phyloP scores from a whole-genome alignment of 441 rosid genomes.

The Eutrema salsugineum region DNA sequence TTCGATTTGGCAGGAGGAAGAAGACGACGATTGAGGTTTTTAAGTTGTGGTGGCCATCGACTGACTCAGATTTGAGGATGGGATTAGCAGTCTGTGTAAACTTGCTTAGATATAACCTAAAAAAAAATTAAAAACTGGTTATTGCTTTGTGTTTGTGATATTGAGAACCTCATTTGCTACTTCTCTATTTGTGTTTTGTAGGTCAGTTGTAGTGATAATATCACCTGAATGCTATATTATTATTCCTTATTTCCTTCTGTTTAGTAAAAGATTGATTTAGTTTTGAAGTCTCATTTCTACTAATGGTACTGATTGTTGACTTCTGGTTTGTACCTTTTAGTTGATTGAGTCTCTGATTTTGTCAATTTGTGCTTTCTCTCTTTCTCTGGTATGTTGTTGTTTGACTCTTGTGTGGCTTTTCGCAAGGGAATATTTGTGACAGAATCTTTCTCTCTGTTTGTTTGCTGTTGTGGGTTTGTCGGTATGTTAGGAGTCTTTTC shows the following conservation, averaged over 20 bases:
- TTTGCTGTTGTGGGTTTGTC: slow-evolving; percentile 1
- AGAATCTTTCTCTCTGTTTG: slow-evolving; percentile 7
- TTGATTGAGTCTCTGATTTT: neutral
- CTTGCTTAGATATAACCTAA: slow-evolving; percentile 14
- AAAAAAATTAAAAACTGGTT: slow-evolving; percentile 7
- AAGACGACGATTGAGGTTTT: slow-evolving; percentile 16
- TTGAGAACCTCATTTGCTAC: slow-evolving; percentile 19
- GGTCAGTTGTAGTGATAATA: slow-evolving; percentile 25
- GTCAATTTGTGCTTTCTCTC: slow-evolving; percentile 1
- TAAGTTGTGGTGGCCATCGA: slow-evolving; percentile 12
- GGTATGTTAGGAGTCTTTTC: neutral
- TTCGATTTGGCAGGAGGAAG: slow-evolving; percentile 22
- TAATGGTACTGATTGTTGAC: neutral
- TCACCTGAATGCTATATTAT: slow-evolving; percentile 18
- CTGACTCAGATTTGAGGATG: slow-evolving; percentile 31
- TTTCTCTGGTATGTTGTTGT: neutral
- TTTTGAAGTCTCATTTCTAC: neutral
- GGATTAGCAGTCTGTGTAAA: slow-evolving; percentile 16
- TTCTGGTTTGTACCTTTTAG: neutral
- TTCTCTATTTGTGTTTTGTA: neutral
- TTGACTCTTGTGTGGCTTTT: slow-evolving; percentile 6
- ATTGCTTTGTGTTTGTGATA: slow-evolving; percentile 26
- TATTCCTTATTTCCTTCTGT: neutral
- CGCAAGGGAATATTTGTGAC: neutral
- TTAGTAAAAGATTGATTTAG: neutral